Conservation (phyloP, 495 filamentous ascomycete genomes). For the Xylaria cubensis region DNA sequence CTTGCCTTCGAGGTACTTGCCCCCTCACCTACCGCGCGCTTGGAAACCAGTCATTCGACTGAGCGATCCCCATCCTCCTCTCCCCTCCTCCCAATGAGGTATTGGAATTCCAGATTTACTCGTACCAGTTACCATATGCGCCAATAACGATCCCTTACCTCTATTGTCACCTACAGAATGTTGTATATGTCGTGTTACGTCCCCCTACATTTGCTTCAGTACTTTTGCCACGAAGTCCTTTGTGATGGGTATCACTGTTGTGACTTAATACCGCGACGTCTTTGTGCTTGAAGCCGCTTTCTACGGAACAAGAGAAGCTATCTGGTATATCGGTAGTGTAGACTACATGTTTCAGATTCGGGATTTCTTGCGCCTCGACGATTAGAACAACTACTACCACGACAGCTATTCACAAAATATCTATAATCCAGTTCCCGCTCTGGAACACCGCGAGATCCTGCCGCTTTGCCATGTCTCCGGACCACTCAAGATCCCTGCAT, state of each 20-base stretch:
- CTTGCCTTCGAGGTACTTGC: constrained; percentile 5
- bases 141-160: not conserved
- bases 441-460: not conserved
- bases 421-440: not conserved
- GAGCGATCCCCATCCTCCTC: not conserved
- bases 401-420: not conserved
- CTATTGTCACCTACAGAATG: not conserved
- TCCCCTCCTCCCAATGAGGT: constrained; percentile 8
- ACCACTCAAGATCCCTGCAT: constrained; percentile 19
- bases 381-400: not conserved
- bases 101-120: not conserved
- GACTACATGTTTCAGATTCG: not conserved
- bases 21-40: not conserved
- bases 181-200: not conserved
- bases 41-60: not conserved
- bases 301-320: not conserved
- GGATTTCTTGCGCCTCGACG: not conserved
- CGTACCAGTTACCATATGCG: not conserved
- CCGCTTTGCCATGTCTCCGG: constrained; percentile 1
- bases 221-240: not conserved
- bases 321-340: not conserved
- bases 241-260: not conserved
- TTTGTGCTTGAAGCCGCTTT: not conserved
- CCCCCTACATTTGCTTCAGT: not conserved
- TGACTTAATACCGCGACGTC: not conserved